phyloP scores from a whole-genome alignment of 495 filamentous ascomycete species.

The Aspergillus taichungensis region DNA sequence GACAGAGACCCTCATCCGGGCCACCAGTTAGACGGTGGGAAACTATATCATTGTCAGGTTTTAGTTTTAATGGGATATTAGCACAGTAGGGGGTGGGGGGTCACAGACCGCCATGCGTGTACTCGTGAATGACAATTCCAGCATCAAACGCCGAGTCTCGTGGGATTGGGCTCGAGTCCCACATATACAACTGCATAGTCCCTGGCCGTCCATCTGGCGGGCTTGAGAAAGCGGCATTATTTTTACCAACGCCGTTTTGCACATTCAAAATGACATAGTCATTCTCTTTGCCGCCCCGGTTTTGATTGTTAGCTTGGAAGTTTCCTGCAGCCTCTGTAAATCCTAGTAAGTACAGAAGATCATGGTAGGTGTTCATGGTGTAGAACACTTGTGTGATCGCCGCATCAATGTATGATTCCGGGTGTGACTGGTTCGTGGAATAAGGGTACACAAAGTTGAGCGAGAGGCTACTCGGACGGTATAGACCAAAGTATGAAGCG shows the following conservation, averaged over 20 bases:
- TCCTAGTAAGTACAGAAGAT: slow-evolving; percentile 43
- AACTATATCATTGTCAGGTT: background rate
- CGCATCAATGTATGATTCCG: slow-evolving; percentile 5
- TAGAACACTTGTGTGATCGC: slow-evolving; percentile 43
- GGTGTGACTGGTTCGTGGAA: background rate
- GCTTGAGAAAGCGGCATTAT: slow-evolving; percentile 38
- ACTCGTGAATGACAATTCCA: slow-evolving; percentile 41
- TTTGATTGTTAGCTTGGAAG: slow-evolving; percentile 45
- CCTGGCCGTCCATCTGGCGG: slow-evolving; percentile 40
- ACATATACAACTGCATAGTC: slow-evolving; percentile 35
- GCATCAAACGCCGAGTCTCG: slow-evolving; percentile 41
- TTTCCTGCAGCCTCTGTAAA: slow-evolving; percentile 47
- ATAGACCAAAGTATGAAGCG: background rate
- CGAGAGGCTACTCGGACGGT: background rate
- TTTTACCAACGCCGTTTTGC: slow-evolving; percentile 41
- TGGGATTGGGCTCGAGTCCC: slow-evolving; percentile 15
- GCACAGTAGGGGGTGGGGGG: background rate
- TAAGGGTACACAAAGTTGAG: slow-evolving; percentile 5
- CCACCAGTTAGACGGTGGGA: slow-evolving; percentile 51
- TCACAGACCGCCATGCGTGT: slow-evolving; percentile 22
- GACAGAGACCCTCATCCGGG: slow-evolving; percentile 38
- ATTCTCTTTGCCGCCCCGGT: slow-evolving; percentile 31
- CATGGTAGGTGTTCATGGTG: slow-evolving; percentile 44
- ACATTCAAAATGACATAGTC: slow-evolving; percentile 47
- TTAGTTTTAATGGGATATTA: background rate